Evolutionary conservation across 179 eudicot species (phyloP), one percentile per base, ranked within the genome.

Genomic region (Amaranthus tricolor): DNA sequence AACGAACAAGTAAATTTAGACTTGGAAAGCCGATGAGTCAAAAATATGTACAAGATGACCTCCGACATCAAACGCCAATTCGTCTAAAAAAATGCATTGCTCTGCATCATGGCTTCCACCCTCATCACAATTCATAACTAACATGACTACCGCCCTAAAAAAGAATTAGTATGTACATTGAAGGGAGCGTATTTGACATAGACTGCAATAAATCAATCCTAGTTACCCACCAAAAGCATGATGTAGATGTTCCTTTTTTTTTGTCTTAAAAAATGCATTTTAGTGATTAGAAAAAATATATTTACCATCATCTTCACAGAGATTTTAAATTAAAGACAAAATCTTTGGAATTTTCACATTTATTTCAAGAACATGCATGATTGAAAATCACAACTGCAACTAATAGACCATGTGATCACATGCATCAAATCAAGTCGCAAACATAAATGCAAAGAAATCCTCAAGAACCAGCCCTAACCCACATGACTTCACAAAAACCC

Each of bases 21-120:
- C 62, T 69, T 63, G 44, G n/a, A 66, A 65, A 15, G 40, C 40
- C 13, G 60, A 5, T 19, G 52, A 66, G 31, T 74, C 14, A 56
- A 6, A 7, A 59, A 59, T 7, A 16, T 9, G 56, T 53, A 53
- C 15, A 53, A 53, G 15, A 5, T 14, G 15, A 14, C 4, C 5
- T 0, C 14, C 3, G 40, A 31, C 40, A 31, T 31, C 40, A 31
- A 31, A 31, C 40, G 3, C 40, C 40, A 31, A 31, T 31, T 31
- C 3, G 40, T 31, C 40, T 31, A 4, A 31, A 31, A 31, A 31
- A 31, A 31, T 31, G 40, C 40, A 31, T 31, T 31, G 40, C 40
- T 31, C 40, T 31, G 40, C 40, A 31, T 31, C 40, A 31, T 31
- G 2, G 40, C 40, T 31, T 31, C 40, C 40, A 31, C 40, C 40